A percentile compares a stretch with the other conserved stretches of the same genome.
phyloP scores from a whole-genome alignment of 2,329 filamentous ascomycete genomes.

The Venturiaceae sp. region DNA sequence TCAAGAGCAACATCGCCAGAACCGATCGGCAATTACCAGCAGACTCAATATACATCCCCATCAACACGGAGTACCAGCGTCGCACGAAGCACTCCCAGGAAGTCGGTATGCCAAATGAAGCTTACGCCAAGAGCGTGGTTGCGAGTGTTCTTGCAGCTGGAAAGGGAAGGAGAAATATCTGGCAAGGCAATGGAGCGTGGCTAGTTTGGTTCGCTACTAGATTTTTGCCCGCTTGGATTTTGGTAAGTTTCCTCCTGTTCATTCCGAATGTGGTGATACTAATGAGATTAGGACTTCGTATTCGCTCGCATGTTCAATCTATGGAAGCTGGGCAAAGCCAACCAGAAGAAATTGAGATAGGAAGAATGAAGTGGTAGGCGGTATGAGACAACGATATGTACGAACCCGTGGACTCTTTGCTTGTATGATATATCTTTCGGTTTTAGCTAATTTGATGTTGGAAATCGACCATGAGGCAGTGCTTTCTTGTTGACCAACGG shows the following conservation, averaged over 20 bases:
- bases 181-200: constrained; percentile 43
- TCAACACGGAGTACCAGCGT: constrained; percentile 40
- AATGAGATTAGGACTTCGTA: constrained; percentile 28
- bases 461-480: too few relatives aligned
- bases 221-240: constrained; percentile 33
- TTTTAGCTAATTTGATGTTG: too few relatives aligned
- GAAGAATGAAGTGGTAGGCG: neutral
- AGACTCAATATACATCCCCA: constrained; percentile 41
- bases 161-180: constrained; percentile 32
- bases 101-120: constrained; percentile 39
- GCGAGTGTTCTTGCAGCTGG: constrained; percentile 34
- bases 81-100: constrained; percentile 45
- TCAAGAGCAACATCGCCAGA: constrained; percentile 49
- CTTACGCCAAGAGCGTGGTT: constrained; percentile 47
- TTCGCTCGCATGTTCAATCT: constrained; percentile 44
- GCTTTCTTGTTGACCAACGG: too few relatives aligned
- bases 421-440: too few relatives aligned
- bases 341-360: constrained; percentile 18
- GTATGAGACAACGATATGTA: too few relatives aligned
- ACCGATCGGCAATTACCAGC: constrained; percentile 35
- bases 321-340: constrained; percentile 31
- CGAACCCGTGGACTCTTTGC: too few relatives aligned
- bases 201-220: constrained; percentile 38
- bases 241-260: constrained; percentile 18
- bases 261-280: constrained; percentile 12